Evolutionary conservation across 1,284 basidiomycete genomes (phyloP).

Genomic region (Ceratobasidium sp.): DNA sequence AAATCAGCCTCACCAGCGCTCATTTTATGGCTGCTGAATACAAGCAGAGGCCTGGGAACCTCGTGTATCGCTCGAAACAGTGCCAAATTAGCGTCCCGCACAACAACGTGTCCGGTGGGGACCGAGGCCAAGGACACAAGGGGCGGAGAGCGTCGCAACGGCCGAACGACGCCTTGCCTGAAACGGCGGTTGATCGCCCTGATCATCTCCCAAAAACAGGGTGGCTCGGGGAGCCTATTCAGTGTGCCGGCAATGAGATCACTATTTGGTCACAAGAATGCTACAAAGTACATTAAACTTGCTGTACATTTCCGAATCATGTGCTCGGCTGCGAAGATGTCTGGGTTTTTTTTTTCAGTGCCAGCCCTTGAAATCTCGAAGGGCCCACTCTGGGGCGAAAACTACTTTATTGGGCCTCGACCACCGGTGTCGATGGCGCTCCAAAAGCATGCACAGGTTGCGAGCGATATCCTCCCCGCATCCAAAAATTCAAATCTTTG

Average conservation of each 20-base stretch:
- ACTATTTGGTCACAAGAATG: not conserved
- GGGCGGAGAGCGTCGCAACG: not conserved
- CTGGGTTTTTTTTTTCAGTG: not conserved
- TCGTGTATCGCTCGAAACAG: not conserved
- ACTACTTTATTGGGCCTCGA: not conserved
- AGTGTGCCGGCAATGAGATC: slow-evolving; percentile 24
- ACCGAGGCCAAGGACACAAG: not conserved
- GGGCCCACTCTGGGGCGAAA: not conserved
- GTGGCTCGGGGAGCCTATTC: slow-evolving; percentile 27
- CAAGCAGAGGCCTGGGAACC: not conserved
- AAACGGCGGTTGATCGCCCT: slow-evolving; percentile 17
- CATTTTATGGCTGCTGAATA: slow-evolving; percentile 5
- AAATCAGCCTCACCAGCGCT: not conserved
- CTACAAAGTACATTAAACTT: not conserved
- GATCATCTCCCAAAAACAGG: slow-evolving; percentile 19
- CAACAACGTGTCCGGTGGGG: slow-evolving; percentile 8
- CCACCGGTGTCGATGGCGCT: not conserved
- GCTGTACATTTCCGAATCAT: not conserved
- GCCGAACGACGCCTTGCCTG: slow-evolving; percentile 10
- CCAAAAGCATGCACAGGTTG: not conserved
- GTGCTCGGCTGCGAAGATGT: not conserved
- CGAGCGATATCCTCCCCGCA: not conserved
- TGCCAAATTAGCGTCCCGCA: slow-evolving; percentile 16
- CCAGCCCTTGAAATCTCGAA: slow-evolving; percentile 1
- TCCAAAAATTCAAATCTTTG: not conserved